A percentile compares a stretch with the other conserved stretches of the same genome.
Conservation (phyloP, 1,139 yeast species). For the Taiozyma sp. region DNA sequence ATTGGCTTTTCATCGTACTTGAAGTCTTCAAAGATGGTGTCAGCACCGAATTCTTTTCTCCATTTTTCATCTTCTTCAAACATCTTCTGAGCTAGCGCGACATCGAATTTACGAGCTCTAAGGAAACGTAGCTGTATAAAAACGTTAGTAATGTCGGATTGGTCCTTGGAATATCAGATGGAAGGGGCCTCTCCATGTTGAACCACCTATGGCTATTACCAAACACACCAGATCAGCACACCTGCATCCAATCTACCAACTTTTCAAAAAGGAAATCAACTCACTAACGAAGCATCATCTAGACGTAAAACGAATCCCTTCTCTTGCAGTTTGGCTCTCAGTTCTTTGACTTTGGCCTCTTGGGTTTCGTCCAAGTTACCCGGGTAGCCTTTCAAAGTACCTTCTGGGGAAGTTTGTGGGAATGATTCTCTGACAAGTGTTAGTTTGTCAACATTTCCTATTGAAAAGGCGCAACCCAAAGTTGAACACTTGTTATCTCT, state of each 20-base stretch:
- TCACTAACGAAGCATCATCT: constrained; percentile 77
- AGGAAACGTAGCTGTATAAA: constrained; percentile 60
- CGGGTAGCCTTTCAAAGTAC: constrained; percentile 72
- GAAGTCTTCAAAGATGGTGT: constrained; percentile 83
- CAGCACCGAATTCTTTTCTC: constrained; percentile 84
- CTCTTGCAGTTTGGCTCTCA: constrained; percentile 54
- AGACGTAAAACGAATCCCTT: constrained; percentile 70
- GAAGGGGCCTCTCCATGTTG: neutral
- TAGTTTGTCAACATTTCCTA: neutral
- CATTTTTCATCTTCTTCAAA: constrained; percentile 84
- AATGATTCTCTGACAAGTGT: constrained; percentile 36
- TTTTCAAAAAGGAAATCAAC: constrained; percentile 4
- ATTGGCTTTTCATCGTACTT: constrained; percentile 85
- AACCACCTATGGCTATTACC: neutral
- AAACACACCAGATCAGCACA: neutral
- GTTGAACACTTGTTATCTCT: neutral
- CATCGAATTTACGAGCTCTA: constrained; percentile 92
- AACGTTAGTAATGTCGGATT: neutral
- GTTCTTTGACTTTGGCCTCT: constrained; percentile 48
- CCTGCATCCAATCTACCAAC: neutral
- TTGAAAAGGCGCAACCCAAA: neutral
- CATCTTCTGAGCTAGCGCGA: constrained; percentile 77
- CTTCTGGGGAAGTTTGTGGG: constrained; percentile 66
- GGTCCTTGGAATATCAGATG: neutral
- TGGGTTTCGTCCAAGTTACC: constrained; percentile 76